Evolutionary conservation across 805 yeast genomes (phyloP).

Genomic region (Saitoella complicata): DNA sequence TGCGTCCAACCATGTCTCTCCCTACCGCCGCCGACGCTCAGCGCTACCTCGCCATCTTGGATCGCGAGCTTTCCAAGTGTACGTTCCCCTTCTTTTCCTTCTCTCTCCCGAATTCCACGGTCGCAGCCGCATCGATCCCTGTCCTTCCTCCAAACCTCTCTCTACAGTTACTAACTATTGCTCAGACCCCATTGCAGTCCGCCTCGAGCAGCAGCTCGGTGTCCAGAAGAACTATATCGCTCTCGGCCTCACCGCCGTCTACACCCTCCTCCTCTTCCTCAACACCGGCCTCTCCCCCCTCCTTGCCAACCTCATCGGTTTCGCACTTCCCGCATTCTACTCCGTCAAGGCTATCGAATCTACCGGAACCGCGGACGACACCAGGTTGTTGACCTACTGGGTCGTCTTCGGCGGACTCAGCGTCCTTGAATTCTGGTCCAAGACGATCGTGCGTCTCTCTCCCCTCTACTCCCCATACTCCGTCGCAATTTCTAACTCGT

Average conservation of each 20-base stretch:
- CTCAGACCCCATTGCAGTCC: too few species aligned
- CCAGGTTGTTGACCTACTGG: conserved; percentile 66
- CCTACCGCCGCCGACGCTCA: too few species aligned
- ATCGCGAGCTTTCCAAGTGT: too few species aligned
- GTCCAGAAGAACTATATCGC: conserved; percentile 76
- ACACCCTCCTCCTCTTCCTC: conserved; percentile 64
- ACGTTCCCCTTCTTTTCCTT: too few species aligned
- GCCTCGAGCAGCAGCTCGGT: conserved; percentile 8
- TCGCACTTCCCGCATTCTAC: conserved; percentile 76
- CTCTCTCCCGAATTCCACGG: too few species aligned
- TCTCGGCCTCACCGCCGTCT: conserved; percentile 44
- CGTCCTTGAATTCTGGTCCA: conserved; percentile 90
- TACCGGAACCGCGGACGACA: conserved; percentile 53
- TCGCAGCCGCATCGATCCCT: too few species aligned
- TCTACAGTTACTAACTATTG: too few species aligned
- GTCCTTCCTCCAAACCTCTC: too few species aligned
- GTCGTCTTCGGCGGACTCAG: conserved; percentile 89
- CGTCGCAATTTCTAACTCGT: background rate
- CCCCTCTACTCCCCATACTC: background rate
- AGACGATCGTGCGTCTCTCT: conserved; percentile 73
- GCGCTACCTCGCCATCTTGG: too few species aligned
- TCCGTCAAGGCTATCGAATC: conserved; percentile 77
- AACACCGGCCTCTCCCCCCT: conserved; percentile 90
- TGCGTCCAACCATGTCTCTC: too few species aligned
- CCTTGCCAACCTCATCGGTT: conserved; percentile 81